phyloP scores from a whole-genome alignment of 495 filamentous ascomycete species.

The Penicillium psychrofluorescens region DNA sequence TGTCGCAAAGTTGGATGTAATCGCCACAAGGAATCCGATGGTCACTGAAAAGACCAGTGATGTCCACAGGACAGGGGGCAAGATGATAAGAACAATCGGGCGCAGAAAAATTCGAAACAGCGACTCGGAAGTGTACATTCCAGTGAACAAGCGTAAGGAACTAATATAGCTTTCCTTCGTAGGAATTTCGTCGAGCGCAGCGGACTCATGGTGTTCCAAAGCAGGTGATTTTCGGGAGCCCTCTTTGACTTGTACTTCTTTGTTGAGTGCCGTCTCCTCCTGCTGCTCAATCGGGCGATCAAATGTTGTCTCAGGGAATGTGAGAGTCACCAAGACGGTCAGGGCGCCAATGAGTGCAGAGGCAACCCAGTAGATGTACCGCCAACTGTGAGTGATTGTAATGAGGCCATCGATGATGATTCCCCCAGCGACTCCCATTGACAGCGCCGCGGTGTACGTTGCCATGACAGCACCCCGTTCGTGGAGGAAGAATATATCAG shows the following conservation, averaged over 20 bases:
- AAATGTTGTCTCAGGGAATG: slow-evolving; percentile 48
- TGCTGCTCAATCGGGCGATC: background rate
- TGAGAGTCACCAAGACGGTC: slow-evolving; percentile 39
- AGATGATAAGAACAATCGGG: slow-evolving; percentile 36
- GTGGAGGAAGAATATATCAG: slow-evolving; percentile 53
- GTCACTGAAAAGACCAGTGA: slow-evolving; percentile 42
- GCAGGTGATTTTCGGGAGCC: too few relatives aligned
- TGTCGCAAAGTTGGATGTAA: slow-evolving; percentile 42
- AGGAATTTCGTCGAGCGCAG: background rate
- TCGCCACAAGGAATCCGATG: slow-evolving; percentile 46
- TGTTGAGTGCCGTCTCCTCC: too few relatives aligned
- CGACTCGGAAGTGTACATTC: slow-evolving; percentile 33
- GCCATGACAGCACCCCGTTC: slow-evolving; percentile 44
- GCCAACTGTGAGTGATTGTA: slow-evolving; percentile 40
- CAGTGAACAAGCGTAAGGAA: slow-evolving; percentile 29
- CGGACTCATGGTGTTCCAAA: too few relatives aligned
- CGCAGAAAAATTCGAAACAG: slow-evolving; percentile 40
- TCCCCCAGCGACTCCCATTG: slow-evolving; percentile 36
- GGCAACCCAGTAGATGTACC: slow-evolving; percentile 44
- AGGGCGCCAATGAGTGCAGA: slow-evolving; percentile 34
- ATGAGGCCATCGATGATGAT: slow-evolving; percentile 46
- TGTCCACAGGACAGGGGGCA: slow-evolving; percentile 45
- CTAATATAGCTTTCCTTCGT: slow-evolving; percentile 20
- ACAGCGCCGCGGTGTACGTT: slow-evolving; percentile 42
- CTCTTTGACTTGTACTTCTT: too few relatives aligned